Base-by-base conservation (phyloP, 2,329 filamentous ascomycete genomes). In the Diplocarpon mali region DNA sequence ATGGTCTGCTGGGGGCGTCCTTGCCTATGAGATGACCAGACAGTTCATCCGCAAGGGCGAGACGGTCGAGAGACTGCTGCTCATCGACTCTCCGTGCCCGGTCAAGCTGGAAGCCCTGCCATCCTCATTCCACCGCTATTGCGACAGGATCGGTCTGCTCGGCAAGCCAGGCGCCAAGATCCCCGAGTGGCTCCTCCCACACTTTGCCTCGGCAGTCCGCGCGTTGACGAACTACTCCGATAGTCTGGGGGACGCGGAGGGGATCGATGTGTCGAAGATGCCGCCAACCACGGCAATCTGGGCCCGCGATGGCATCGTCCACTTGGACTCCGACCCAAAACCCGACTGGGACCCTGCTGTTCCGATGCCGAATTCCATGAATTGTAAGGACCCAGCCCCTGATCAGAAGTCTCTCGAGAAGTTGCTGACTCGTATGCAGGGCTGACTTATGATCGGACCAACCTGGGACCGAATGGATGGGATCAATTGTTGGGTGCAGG, bases 1-100 rank as follows among this genome's bases (percentile, higher is more conserved):
- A 24, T 87, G 83, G 83, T 85, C 78, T 13, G 82, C 80, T 1
- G 83, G 83, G 20, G 83, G 83, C 32, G 79, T 85, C 40, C 78
- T 80, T 47, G 80, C 81, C 34, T 85, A 75, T 55, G 77, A 83
- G 53, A 76, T 78, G 6, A 72, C 77, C 8, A 71, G 72, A 40
- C 73, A 79, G 50, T 67, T 84, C 13, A 69, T 70, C 46, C 67
- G 69, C 48, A 69, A 69, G 2, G 72, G 74, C 13, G 73, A 82
- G 37, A 60, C 60, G 16, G 76, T 83, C 5, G 71, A 74, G 5
- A 66, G 72, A 42, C 67, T 84, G 10, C 65, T 83, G 43, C 67
- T 84, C 41, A 73, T 85, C 39, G 80, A 84, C 57, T 69, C 78
- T 0, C 80, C 80, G 0, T 78, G 73, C 58, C 80, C 80, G 1